Percentiles rank a stretch among this genome's conserved stretches.
phyloP scores from a whole-genome alignment of 1,284 basidiomycete genomes.

The Apiotrichum brassicae region DNA sequence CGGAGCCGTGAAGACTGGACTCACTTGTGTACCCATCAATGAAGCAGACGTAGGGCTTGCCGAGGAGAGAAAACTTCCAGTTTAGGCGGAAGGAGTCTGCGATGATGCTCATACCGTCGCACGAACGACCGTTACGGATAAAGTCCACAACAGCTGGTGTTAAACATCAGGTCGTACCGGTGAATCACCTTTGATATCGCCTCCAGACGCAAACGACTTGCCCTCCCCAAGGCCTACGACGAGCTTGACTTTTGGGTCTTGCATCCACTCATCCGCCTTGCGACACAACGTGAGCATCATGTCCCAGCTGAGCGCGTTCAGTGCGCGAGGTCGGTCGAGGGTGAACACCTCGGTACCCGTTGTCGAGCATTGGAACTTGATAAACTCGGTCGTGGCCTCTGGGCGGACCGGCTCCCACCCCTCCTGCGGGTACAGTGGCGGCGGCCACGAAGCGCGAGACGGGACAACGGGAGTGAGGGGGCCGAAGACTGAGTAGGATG shows the following conservation, averaged over 20 bases:
- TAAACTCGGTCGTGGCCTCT: no score
- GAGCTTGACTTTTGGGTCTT: conserved; percentile 1
- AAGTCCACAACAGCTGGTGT: no score
- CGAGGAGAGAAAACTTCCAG: conserved; percentile 66
- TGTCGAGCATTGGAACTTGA: no score
- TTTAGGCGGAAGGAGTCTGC: conserved; percentile 83
- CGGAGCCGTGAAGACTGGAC: conserved; percentile 42
- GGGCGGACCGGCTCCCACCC: no score
- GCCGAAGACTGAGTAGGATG: no score
- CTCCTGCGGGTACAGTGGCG: no score
- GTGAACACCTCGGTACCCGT: no score
- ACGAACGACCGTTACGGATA: background rate
- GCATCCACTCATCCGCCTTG: conserved; percentile 27
- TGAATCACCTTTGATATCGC: conserved; percentile 6
- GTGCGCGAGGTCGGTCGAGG: conserved; percentile 66
- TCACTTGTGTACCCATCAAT: conserved; percentile 74
- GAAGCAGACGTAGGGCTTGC: conserved; percentile 76
- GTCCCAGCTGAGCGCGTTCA: conserved; percentile 75
- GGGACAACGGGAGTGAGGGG: no score
- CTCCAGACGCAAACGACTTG: conserved; percentile 6
- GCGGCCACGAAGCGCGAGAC: no score
- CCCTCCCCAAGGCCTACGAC: conserved; percentile 4
- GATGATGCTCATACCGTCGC: conserved; percentile 70
- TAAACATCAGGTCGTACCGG: background rate
- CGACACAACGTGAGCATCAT: conserved; percentile 72